Conservation (phyloP, 257 asterid genomes). For the Solanum gracilifrons region DNA sequence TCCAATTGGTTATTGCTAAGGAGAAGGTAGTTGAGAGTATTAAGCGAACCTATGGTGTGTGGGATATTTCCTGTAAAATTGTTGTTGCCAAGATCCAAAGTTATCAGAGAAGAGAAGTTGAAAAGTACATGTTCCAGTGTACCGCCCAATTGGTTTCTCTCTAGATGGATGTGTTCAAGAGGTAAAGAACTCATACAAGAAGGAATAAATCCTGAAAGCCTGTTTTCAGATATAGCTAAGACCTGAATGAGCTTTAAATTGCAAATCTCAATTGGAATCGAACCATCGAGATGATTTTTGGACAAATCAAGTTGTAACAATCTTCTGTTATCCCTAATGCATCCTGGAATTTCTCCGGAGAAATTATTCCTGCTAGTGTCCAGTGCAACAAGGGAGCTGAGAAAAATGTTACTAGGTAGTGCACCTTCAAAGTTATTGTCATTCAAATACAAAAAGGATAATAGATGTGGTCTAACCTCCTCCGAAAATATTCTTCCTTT, state of each 20-base stretch:
- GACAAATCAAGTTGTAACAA: background rate
- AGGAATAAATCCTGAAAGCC: background rate
- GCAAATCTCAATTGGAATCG: background rate
- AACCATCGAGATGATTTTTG: background rate
- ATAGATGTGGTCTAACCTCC: rapidly evolving
- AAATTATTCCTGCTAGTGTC: background rate
- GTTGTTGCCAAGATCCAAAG: background rate
- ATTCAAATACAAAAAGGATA: too few species aligned
- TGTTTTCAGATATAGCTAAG: background rate
- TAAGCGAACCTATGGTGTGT: background rate
- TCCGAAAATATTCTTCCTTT: rapidly evolving
- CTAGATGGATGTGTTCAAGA: background rate
- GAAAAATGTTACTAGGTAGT: rapidly evolving
- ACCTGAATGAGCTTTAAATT: background rate
- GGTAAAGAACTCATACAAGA: background rate
- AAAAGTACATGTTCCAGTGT: background rate
- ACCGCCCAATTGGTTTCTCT: background rate
- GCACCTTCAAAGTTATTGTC: rapidly evolving
- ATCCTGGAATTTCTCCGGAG: background rate
- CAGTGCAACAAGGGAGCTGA: rapidly evolving
- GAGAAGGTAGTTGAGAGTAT: background rate
- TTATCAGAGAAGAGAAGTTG: background rate
- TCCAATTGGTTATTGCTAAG: background rate
- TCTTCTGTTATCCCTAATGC: background rate
- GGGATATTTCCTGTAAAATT: background rate